Conservation (phyloP, 305 asterid genomes). For the Ajuga reptans region DNA sequence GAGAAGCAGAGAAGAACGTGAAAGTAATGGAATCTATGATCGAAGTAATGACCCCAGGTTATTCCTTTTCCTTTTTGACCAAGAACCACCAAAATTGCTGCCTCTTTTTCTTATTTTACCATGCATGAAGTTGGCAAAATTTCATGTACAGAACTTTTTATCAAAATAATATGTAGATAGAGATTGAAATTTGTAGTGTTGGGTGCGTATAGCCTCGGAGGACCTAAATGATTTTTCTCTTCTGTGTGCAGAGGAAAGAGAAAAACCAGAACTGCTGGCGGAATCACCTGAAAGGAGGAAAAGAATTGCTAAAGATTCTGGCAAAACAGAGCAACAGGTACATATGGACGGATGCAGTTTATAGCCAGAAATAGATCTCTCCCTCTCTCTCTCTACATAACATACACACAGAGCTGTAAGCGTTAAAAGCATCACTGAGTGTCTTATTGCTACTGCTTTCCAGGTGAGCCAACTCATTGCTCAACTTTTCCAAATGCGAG, state of each 20-base stretch:
- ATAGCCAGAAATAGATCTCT: conserved; percentile 10
- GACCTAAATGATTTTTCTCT: conserved; percentile 16
- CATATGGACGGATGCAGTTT: conserved; percentile 10
- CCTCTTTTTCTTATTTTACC: not conserved
- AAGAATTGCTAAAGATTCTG: conserved; percentile 82
- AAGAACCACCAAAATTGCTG: not conserved
- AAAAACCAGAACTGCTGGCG: conserved; percentile 87
- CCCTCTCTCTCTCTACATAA: not conserved
- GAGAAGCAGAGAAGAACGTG: conserved; percentile 85
- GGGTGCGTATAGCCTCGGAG: conserved; percentile 16
- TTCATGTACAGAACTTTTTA: not conserved
- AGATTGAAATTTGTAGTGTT: not conserved
- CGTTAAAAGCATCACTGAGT: conserved; percentile 4
- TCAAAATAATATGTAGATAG: not conserved
- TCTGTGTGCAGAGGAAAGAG: conserved; percentile 77
- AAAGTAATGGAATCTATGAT: conserved; percentile 89
- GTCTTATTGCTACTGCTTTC: not conserved
- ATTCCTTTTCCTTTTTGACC: conserved; percentile 1
- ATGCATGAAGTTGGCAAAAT: conserved; percentile 1
- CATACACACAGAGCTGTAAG: not conserved
- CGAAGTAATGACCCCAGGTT: conserved; percentile 93
- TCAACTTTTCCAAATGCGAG: conserved; percentile 97
- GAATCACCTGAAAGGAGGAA: conserved; percentile 77
- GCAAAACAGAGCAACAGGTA: conserved; percentile 96
- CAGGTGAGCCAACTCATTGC: conserved; percentile 94